Evolutionary conservation across 352 stramenopile species (phyloP).

Genomic region (Saprolegnia diclina): DNA sequence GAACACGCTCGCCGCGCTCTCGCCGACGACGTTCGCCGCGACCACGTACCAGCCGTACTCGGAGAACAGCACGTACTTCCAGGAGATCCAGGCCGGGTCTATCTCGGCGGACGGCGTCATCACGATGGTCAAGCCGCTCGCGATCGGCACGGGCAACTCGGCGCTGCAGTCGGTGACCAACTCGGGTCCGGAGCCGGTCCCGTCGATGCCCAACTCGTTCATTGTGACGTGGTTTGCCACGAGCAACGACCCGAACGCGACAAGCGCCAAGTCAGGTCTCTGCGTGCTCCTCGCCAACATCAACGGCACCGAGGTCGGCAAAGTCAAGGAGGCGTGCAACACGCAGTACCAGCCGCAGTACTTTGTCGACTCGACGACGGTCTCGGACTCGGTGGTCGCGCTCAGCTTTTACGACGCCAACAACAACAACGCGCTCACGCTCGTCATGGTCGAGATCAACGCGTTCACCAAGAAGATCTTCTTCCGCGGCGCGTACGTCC

Average conservation of each 20-base stretch:
- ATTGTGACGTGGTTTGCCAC: conserved; percentile 63
- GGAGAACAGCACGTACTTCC: conserved; percentile 39
- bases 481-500: conserved; percentile 66
- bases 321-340: conserved; percentile 46
- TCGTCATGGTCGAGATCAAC: conserved; percentile 64
- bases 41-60: conserved; percentile 68
- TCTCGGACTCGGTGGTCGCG: conserved; percentile 53
- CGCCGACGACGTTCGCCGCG: conserved; percentile 53
- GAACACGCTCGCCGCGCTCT: conserved; percentile 62
- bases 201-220: conserved; percentile 55
- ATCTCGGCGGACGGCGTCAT: conserved; percentile 45
- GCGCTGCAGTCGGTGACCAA: conserved; percentile 44
- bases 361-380: conserved; percentile 60
- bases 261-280: conserved; percentile 42
- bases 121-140: conserved; percentile 46
- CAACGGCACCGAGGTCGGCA: conserved; percentile 28
- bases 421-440: conserved; percentile 71
- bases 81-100: conserved; percentile 50
- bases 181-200: conserved; percentile 53
- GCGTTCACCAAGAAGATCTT: conserved; percentile 42
- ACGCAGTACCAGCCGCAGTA: conserved; percentile 53
- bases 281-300: conserved; percentile 48
- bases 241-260: conserved; percentile 44
- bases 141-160: conserved; percentile 44
- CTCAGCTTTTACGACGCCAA: conserved; percentile 62